Evolutionary conservation across 2,329 filamentous ascomycete genomes (phyloP), one percentile per base, ranked within the genome.

Genomic region (Didymella exigua): DNA sequence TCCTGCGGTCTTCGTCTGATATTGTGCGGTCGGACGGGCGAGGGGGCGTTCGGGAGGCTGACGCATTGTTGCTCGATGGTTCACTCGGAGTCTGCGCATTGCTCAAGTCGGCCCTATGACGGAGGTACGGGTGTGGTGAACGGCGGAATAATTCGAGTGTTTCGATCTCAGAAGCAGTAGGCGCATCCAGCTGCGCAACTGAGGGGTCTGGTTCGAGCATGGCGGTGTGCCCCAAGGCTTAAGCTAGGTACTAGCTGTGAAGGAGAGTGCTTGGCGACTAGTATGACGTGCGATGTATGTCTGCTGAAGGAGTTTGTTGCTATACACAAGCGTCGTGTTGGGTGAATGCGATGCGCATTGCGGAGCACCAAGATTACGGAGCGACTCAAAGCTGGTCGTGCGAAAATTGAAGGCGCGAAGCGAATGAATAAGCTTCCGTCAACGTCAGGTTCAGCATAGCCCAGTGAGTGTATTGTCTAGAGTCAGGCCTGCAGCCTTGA

Each of bases 101-200:
- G 23, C 59, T 61, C 37, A 72, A 58, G 26, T 71, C 62, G 40
- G 66, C 59, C 37, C 63, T 60, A 33, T 67, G 72, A 31, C 70
- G 73, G 34, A 71, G 67, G 55, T 76, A 76, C 13, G 73, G 74
- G 45, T 76, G 72, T 21, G 74, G 74, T 8, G 72, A 75, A 45
- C 74, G 73, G 34, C 71, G 71, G 50, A 75, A 72, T 26, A 73
- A 61, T 52, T 72, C 67, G 50, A 74, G 66, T 14, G 66, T 41
- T 60, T 72, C 68, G 13, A 68, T 54, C 33, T 73, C 71, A 23
- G 59, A 54, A 13, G 55, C 13, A 30, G 63, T 43, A 30, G 51
- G 63, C 49, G 57, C 56, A 49, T 69, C 63, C 21, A 62, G 54
- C 44, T 61, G 62, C 49, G 54, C 26, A 29, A 65, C 62, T 45